Evolutionary conservation across 2,329 filamentous ascomycete genomes (phyloP), one percentile per base, ranked within the genome.

Genomic region (Pseudocercospora vitis): DNA sequence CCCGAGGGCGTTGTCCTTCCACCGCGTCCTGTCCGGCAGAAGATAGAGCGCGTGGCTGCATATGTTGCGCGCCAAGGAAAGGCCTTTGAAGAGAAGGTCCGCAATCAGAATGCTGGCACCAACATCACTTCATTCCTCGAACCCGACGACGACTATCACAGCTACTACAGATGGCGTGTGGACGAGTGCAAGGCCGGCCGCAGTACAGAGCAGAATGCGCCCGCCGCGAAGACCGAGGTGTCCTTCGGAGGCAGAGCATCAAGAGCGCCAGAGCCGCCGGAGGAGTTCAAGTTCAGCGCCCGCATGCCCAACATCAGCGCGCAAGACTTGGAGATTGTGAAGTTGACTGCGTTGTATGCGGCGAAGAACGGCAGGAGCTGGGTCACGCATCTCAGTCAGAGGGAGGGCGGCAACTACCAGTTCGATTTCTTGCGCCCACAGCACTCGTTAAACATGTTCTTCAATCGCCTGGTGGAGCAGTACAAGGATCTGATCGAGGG

Each of bases 231-330:
- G 46, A 65, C 63, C 40, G 64, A 64, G 11, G 67, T 67, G 42
- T 35, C 74, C 71, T 12, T 75, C 77, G 47, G 77, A 76, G 63
- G 77, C 73, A 46, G 81, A 83, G 70, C 90, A 88, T 64, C 89
- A 37, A 83, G 88, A 71, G 92, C 91, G 18, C 92, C 92, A 6
- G 85, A 87, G 37, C 85, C 91, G 67, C 94, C 94, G 12, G 82
- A 88, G 53, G 87, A 91, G 65, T 97, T 95, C 68, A 83, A 88
- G 63, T 99, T 96, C 76, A 96, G 90, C 52, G 91, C 94, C 63
- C 88, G 91, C 70, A 96, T 97, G 89, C 94, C 94, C 53, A 92
- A 91, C 63, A 96, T 99, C 75, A 96, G 87, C 73, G 90, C 95
- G 60, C 89, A 95, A 72, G 94, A 99, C 78, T 76, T 97, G 57